Evolutionary conservation across 257 asterid genomes (phyloP).

Genomic region (Linaria vulgaris): DNA sequence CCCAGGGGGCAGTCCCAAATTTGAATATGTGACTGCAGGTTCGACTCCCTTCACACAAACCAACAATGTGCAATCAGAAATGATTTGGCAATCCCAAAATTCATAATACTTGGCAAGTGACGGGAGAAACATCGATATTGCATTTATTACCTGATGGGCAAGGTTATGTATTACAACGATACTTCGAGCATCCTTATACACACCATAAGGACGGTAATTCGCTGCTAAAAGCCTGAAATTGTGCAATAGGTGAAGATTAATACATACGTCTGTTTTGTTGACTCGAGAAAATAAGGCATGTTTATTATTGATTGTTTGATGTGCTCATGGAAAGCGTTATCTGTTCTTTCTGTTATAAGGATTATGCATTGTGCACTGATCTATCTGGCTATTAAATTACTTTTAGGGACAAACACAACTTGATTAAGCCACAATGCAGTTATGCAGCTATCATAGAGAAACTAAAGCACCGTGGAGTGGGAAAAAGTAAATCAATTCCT

Average conservation of each 20-base stretch:
- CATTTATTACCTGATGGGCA: constrained; percentile 79
- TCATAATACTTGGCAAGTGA: constrained; percentile 11
- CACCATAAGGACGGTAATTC: constrained; percentile 91
- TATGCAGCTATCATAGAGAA: no score
- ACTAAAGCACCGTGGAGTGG: no score
- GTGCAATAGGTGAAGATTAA: constrained; percentile 21
- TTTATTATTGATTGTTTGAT: background rate
- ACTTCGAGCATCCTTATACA: constrained; percentile 93
- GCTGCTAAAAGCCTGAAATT: constrained; percentile 82
- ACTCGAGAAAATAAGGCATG: constrained; percentile 1
- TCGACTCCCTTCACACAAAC: constrained; percentile 77
- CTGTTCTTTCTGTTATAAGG: background rate
- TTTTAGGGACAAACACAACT: no score
- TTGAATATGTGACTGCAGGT: constrained; percentile 66
- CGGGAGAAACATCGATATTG: background rate
- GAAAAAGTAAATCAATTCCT: no score
- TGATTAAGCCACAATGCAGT: no score
- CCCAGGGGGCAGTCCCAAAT: constrained; percentile 78
- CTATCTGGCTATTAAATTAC: no score
- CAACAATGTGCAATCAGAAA: constrained; percentile 12
- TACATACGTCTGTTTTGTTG: constrained; percentile 15
- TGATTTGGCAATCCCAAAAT: background rate
- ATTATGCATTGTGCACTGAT: no score
- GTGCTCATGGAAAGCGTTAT: background rate
- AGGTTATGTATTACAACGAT: constrained; percentile 81